These are phyloP conservation scores for Talaromyces sp. DNA, from an alignment of 2,329 filamentous ascomycete genomes.

Conservation along the genomic window DNA sequence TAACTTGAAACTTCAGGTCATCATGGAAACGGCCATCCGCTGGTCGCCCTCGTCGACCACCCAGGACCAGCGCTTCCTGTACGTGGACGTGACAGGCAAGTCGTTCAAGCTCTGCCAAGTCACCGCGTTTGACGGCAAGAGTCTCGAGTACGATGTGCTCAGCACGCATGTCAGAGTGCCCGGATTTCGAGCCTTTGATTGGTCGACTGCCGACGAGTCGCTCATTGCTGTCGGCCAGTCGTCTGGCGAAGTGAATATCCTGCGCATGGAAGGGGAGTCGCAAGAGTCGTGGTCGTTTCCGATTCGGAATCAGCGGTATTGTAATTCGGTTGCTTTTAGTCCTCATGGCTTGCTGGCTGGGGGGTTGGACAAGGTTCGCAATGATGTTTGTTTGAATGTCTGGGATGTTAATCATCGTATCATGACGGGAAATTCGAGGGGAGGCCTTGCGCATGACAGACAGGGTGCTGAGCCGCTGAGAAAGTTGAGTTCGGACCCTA, in stretches of 20 bases:
- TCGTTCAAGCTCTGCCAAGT: conserved; percentile 54
- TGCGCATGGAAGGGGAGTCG: conserved; percentile 48
- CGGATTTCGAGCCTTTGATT: conserved; percentile 60
- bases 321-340: conserved; percentile 59
- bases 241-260: conserved; percentile 55
- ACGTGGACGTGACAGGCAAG: conserved; percentile 56
- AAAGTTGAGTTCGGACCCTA: conserved; percentile 55
- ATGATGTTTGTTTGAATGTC: conserved; percentile 60
- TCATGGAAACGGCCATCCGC: conserved; percentile 57
- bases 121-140: conserved; percentile 29
- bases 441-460: conserved; percentile 21
- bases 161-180: conserved; percentile 51
- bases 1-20: neutral
- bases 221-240: conserved; percentile 56
- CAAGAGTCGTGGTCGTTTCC: conserved; percentile 48
- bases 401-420: conserved; percentile 54
- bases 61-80: conserved; percentile 51
- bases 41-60: conserved; percentile 56
- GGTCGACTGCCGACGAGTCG: conserved; percentile 54
- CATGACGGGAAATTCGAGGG: conserved; percentile 27
- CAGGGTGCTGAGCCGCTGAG: conserved; percentile 45
- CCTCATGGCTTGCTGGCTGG: conserved; percentile 52
- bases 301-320: conserved; percentile 57
- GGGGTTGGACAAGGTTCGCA: conserved; percentile 57
- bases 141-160: conserved; percentile 48